These are phyloP conservation scores for Torrubiella hemipterigena DNA, from an alignment of 2,329 filamentous ascomycete genomes.

Conservation along the genomic window DNA sequence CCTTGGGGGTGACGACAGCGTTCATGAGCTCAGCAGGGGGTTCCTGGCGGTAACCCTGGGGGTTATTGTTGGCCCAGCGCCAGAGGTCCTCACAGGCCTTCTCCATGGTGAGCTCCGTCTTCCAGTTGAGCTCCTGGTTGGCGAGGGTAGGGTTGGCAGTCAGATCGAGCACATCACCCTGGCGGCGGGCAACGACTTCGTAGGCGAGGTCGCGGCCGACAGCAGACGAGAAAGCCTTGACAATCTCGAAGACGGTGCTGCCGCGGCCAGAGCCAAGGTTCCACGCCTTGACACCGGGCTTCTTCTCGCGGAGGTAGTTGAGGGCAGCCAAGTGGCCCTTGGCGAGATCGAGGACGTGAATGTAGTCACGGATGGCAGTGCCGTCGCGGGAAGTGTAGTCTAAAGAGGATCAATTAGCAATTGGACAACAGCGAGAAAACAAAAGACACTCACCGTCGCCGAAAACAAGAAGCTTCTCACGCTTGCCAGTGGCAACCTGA, in stretches of 20 bases:
- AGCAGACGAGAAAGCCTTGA: constrained; percentile 82
- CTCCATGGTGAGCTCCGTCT: constrained; percentile 80
- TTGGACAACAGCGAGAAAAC: background rate
- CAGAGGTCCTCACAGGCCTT: constrained; percentile 89
- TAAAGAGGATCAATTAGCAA: constrained; percentile 22
- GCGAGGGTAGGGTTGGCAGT: constrained; percentile 84
- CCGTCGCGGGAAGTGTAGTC: constrained; percentile 87
- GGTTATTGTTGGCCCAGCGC: constrained; percentile 96
- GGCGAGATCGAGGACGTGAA: constrained; percentile 86
- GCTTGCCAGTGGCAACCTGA: constrained; percentile 89
- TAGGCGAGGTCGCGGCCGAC: constrained; percentile 82
- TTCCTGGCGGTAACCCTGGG: constrained; percentile 83
- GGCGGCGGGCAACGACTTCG: constrained; percentile 69
- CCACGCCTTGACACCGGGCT: constrained; percentile 89
- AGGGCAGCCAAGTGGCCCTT: constrained; percentile 79
- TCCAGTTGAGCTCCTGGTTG: constrained; percentile 84
- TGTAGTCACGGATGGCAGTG: constrained; percentile 94
- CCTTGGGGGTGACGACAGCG: constrained; percentile 34
- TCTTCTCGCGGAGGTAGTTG: constrained; percentile 72
- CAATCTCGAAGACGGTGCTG: constrained; percentile 93
- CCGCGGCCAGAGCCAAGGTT: constrained; percentile 92
- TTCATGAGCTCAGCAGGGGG: constrained; percentile 76
- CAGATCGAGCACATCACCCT: constrained; percentile 86
- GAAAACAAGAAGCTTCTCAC: constrained; percentile 89
- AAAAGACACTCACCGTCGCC: constrained; percentile 62